phyloP scores from a whole-genome alignment of 345 rosid genomes.

The Aethionema arabicum region DNA sequence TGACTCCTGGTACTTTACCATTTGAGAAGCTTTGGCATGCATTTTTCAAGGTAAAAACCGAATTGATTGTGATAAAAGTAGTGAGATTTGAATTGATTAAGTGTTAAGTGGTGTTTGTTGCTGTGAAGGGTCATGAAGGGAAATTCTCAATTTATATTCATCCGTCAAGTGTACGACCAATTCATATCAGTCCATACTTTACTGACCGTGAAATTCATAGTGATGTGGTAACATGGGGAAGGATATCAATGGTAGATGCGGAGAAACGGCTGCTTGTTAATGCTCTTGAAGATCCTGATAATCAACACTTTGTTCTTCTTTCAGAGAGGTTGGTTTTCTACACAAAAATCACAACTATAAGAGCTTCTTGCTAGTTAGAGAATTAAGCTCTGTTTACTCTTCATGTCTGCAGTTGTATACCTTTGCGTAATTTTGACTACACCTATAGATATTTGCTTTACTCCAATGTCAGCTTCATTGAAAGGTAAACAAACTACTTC shows the following conservation, averaged over 20 bases:
- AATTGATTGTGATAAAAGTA: not conserved
- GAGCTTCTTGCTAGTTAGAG: no score
- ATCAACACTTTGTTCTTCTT: constrained; percentile 92
- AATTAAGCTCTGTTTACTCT: no score
- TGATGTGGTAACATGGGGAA: constrained; percentile 93
- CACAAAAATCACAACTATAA: no score
- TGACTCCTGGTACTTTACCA: constrained; percentile 83
- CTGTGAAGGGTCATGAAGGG: constrained; percentile 73
- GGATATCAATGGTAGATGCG: constrained; percentile 94
- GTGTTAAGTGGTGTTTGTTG: not conserved
- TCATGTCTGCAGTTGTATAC: constrained; percentile 67
- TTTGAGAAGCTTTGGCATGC: constrained; percentile 95
- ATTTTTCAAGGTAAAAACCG: constrained; percentile 59
- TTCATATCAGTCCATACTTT: constrained; percentile 73
- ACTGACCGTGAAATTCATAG: constrained; percentile 65
- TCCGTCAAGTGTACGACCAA: constrained; percentile 72
- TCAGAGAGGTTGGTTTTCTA: constrained; percentile 75
- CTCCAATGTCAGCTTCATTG: constrained; percentile 83
- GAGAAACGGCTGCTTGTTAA: constrained; percentile 80
- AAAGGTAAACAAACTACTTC: constrained; percentile 61
- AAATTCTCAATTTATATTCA: constrained; percentile 77
- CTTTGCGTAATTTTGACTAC: constrained; percentile 81
- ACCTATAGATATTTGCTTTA: constrained; percentile 77
- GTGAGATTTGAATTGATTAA: constrained; percentile 1
- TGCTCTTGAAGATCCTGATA: constrained; percentile 86